Evolutionary conservation across 1,284 basidiomycete genomes (phyloP), one percentile per base, ranked within the genome.

Genomic region (Marasmius tenuissimus): DNA sequence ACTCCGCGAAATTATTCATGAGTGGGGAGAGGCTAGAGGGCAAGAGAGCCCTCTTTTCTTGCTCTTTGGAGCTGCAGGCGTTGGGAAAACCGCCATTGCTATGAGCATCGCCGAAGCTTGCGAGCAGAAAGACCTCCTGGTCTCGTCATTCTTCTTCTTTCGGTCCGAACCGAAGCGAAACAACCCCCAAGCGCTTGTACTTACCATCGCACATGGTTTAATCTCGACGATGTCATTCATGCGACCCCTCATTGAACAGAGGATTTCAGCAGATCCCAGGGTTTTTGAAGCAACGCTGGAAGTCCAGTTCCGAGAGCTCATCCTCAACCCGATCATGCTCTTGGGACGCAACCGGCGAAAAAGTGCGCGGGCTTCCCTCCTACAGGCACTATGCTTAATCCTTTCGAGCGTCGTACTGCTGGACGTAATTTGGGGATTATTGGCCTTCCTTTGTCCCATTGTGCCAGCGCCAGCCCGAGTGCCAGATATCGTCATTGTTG

Each of bases 41-140:
- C 20, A 53, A 16, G 53, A 55, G 11, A 8, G n/a, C 16, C 50
- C 59, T 0, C 14, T 67, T 33, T 64, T 58, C 34, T 68, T 61
- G 66, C 57, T 69, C 12, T 52, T 58, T 34, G 67, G 68, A 7
- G 40, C 55, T 6, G 64, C 66, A 12, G 68, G 68, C 3, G 45
- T 40, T 14, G 68, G 67, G 4, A 69, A 69, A 50, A 65, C 67
- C 0, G 57, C 68, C 12, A 64, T 69, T 6, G 67, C 68, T 0
- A 66, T 61, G 27, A 66, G 62, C 0, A 40, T 69, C n/a, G 63
- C 66, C 16, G 34, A 65, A n/a, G 40, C 39, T 14, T 63, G 35
- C 20, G 57, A 48, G 8, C 20, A 58, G 8, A 1, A 33, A 9
- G 51, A 45, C 5, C 34, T 14, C 2, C 59, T 69, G 3, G 65